Evolutionary conservation across 192 early-diverging fungal genomes (phyloP).

Genomic region (Spinellus fusiger): DNA sequence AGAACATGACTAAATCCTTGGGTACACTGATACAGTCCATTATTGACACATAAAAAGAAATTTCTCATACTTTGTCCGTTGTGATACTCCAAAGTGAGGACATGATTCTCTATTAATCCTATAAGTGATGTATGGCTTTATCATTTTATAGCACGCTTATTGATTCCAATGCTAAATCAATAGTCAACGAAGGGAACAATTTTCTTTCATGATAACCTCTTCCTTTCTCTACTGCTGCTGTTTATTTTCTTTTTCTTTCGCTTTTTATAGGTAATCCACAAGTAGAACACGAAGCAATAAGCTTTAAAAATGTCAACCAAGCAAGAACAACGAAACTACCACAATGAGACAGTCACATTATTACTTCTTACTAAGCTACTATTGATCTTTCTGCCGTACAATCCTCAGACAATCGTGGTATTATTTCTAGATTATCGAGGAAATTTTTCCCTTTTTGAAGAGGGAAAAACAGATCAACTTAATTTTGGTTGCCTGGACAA

Average conservation of each 20-base stretch:
- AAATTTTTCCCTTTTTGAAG: constrained; percentile 9
- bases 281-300: too few species aligned
- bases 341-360: neutral
- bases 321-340: neutral
- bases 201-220: too few species aligned
- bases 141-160: too few species aligned
- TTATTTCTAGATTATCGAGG: neutral
- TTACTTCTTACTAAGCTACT: neutral
- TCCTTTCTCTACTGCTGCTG: neutral
- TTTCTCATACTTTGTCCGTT: too few species aligned
- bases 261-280: neutral
- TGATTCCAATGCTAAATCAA: too few species aligned
- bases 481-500: neutral
- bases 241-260: neutral
- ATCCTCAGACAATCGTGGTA: neutral
- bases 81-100: too few species aligned
- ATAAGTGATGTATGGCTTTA: too few species aligned
- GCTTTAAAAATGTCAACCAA: neutral
- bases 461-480: constrained; percentile 12
- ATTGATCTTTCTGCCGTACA: constrained; percentile 10
- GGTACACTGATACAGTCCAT: too few species aligned
- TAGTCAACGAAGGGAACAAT: too few species aligned
- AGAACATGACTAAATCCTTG: too few species aligned
- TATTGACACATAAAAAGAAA: too few species aligned
- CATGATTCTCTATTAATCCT: too few species aligned